Percentiles rank a stretch among this genome's conserved stretches.
Evolutionary conservation across 1,284 basidiomycete genomes (phyloP).

Genomic region (Malassezia brasiliensis): DNA sequence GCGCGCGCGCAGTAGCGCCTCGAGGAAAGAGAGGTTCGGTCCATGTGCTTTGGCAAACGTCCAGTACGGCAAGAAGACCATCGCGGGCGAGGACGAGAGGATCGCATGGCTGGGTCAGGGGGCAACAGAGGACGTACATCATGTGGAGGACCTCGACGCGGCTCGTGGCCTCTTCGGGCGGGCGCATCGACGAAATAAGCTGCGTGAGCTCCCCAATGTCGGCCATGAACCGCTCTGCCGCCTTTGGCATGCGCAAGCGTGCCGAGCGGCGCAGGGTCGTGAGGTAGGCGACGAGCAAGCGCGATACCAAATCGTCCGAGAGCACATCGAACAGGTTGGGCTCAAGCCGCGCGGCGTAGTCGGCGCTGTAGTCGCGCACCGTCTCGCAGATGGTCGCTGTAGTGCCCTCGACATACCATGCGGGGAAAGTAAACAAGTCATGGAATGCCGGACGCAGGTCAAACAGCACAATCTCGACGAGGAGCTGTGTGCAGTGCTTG

Average conservation of each 20-base stretch:
- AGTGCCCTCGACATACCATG: slow-evolving; percentile 58
- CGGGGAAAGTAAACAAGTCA: slow-evolving; percentile 64
- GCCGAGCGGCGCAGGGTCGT: slow-evolving; percentile 67
- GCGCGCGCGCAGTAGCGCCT: slow-evolving; percentile 75
- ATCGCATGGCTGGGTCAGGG: slow-evolving; percentile 61
- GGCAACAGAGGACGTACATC: slow-evolving; percentile 21
- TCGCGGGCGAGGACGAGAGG: slow-evolving; percentile 77
- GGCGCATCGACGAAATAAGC: slow-evolving; percentile 73
- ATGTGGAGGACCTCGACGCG: slow-evolving; percentile 77
- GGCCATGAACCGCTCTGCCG: slow-evolving; percentile 67
- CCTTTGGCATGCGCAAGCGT: slow-evolving; percentile 78
- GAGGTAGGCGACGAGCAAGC: slow-evolving; percentile 82
- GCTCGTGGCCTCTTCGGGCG: slow-evolving; percentile 66
- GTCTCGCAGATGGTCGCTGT: slow-evolving; percentile 82
- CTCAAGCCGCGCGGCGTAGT: slow-evolving; percentile 85
- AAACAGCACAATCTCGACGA: slow-evolving; percentile 90
- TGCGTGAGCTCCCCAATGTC: slow-evolving; percentile 69
- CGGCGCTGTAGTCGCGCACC: slow-evolving; percentile 85
- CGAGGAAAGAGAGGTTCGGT: slow-evolving; percentile 81
- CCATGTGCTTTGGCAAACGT: slow-evolving; percentile 91
- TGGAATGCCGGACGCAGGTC: slow-evolving; percentile 83
- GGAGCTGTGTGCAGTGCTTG: slow-evolving; percentile 85
- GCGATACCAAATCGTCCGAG: slow-evolving; percentile 82
- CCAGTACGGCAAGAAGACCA: slow-evolving; percentile 85
- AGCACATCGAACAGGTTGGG: slow-evolving; percentile 81